phyloP scores from a whole-genome alignment of 73 alveolate species.

The Tetrahymena malaccensis region DNA sequence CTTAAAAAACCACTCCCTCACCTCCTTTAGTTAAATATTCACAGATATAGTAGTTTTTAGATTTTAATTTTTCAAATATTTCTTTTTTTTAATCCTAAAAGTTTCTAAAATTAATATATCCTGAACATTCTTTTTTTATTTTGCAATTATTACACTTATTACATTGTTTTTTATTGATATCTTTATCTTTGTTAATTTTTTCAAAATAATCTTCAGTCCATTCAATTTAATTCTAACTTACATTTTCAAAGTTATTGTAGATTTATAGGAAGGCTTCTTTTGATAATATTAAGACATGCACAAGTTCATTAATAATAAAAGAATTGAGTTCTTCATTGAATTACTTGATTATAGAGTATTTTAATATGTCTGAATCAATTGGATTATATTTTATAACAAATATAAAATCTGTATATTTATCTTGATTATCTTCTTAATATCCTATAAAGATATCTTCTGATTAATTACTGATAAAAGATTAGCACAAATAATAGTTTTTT shows the following conservation, averaged over 20 bases:
- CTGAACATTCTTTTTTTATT: neutral
- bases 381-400: neutral
- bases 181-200: too few species aligned
- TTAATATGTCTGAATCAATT: neutral
- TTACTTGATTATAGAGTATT: neutral
- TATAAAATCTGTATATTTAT: too few species aligned
- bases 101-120: too few species aligned
- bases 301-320: too few species aligned
- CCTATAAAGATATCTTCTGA: neutral
- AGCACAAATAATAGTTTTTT: neutral
- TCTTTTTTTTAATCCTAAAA: too few species aligned
- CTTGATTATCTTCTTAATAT: neutral
- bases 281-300: too few species aligned
- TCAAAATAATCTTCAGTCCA: neutral
- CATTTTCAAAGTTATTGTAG: neutral
- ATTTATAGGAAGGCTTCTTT: neutral
- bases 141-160: neutral
- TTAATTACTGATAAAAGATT: too few species aligned
- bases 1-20: neutral
- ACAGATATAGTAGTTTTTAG: too few species aligned
- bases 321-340: neutral
- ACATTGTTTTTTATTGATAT: too few species aligned
- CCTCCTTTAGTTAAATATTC: neutral
- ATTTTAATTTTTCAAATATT: too few species aligned
- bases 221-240: neutral